Evolutionary conservation across 2,329 filamentous ascomycete species (phyloP).

Genomic region (Fusarium sp.): DNA sequence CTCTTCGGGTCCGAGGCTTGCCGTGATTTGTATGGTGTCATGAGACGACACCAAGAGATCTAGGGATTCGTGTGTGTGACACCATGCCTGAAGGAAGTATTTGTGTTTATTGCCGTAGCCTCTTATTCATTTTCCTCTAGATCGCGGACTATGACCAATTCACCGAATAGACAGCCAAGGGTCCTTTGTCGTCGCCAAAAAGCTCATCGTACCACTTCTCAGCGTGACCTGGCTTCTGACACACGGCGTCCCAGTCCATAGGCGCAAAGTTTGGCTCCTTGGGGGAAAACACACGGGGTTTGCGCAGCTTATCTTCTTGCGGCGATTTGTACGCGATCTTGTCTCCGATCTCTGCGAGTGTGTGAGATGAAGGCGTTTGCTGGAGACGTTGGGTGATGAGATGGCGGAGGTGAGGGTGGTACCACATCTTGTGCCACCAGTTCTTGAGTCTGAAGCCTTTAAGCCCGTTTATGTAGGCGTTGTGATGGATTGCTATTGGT

Average conservation of each 20-base stretch:
- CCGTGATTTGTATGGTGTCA: constrained; percentile 6
- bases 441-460: constrained; percentile 44
- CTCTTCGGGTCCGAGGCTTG: neutral
- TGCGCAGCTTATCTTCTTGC: constrained; percentile 14
- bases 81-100: neutral
- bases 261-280: constrained; percentile 29
- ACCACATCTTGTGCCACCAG: constrained; percentile 51
- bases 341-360: constrained; percentile 23
- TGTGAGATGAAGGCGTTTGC: neutral
- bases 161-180: constrained; percentile 22
- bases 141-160: neutral
- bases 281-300: constrained; percentile 39
- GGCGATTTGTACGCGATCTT: constrained; percentile 39
- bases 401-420: constrained; percentile 43
- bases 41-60: constrained; percentile 11
- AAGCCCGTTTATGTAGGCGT: constrained; percentile 46
- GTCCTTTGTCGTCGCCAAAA: constrained; percentile 46
- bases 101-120: neutral
- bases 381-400: constrained; percentile 42
- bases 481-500: constrained; percentile 50
- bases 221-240: constrained; percentile 41
- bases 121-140: neutral
- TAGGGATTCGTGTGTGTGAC: neutral
- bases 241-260: constrained; percentile 46
- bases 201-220: constrained; percentile 45